Percentiles rank a stretch among this genome's conserved stretches.
These are phyloP conservation scores for Phoma sp. DNA, from an alignment of 2,329 filamentous ascomycete species.

Conservation along the genomic window DNA sequence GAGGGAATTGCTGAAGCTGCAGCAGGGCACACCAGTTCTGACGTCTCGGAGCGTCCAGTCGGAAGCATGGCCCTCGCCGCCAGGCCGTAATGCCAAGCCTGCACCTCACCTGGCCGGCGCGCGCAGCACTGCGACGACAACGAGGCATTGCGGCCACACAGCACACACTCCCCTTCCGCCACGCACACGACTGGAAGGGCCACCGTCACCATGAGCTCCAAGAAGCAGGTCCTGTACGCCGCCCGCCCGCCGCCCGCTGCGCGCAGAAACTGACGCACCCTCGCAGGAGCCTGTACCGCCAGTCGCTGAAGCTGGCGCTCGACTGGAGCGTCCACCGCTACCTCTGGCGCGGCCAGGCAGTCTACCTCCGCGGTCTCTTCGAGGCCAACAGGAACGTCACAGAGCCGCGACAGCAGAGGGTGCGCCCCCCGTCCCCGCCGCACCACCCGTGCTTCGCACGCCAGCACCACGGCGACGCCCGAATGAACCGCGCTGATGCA, in stretches of 20 bases:
- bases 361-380: conserved; percentile 95
- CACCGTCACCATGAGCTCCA: conserved; percentile 50
- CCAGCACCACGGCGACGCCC: conserved; percentile 1
- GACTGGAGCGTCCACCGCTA: conserved; percentile 95
- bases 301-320: conserved; percentile 88
- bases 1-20: conserved; percentile 42
- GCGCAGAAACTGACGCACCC: conserved; percentile 37
- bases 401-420: conserved; percentile 85
- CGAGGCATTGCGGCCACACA: conserved; percentile 42
- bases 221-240: conserved; percentile 47
- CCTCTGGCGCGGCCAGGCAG: conserved; percentile 92
- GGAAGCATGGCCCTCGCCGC: conserved; percentile 30
- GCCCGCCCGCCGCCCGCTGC: conserved; percentile 20
- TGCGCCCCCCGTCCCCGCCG: conserved; percentile 53
- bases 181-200: conserved; percentile 22
- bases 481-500: conserved; percentile 27
- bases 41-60: conserved; percentile 35
- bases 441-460: not conserved
- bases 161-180: conserved; percentile 18
- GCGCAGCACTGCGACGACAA: conserved; percentile 26
- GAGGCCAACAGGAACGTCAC: conserved; percentile 88
- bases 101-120: conserved; percentile 31
- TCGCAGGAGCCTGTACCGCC: conserved; percentile 80
- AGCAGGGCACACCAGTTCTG: conserved; percentile 34
- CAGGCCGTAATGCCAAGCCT: conserved; percentile 34